Percentiles rank a stretch among this genome's conserved stretches.
These are phyloP conservation scores for Pyropia haitanensis DNA, from an alignment of 23 red algal genomes.

Conservation along the genomic window DNA sequence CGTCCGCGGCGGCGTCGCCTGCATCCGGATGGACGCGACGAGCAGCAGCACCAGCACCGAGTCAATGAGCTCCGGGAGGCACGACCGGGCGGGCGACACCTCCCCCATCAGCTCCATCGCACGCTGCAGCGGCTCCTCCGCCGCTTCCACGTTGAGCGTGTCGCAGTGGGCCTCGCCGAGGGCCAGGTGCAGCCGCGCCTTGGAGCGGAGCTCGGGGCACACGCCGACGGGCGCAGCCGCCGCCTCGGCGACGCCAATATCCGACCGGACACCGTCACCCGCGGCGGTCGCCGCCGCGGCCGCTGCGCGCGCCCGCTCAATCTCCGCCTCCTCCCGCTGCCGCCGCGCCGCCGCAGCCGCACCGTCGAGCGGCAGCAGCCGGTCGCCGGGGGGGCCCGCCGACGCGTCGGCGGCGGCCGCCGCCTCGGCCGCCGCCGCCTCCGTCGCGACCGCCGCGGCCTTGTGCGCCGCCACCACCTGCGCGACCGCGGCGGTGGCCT, in stretches of 20 bases:
- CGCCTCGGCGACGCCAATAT: not conserved
- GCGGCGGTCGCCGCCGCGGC: not conserved
- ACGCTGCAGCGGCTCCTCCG: constrained; percentile 25
- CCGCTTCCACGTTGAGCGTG: constrained; percentile 15
- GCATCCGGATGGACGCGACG: constrained; percentile 30
- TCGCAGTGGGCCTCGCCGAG: constrained; percentile 57
- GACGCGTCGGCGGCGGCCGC: no score
- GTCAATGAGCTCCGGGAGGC: not conserved
- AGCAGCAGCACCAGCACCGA: constrained; percentile 31
- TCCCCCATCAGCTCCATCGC: constrained; percentile 28
- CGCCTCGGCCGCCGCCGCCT: no score
- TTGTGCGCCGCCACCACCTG: no score
- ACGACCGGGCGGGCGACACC: not conserved
- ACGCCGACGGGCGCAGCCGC: not conserved
- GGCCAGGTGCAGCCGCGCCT: constrained; percentile 43
- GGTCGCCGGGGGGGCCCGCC: not conserved
- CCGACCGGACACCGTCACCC: not conserved
- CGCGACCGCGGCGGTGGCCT: no score
- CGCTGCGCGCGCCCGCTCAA: not conserved
- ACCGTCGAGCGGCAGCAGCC: not conserved
- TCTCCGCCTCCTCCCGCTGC: not conserved
- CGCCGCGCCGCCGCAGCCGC: not conserved
- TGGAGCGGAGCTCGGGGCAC: not conserved
- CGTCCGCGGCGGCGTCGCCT: constrained; percentile 11
- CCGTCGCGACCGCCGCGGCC: no score